Conservation (phyloP, 306 rosid genomes). For the Vicia faba region DNA sequence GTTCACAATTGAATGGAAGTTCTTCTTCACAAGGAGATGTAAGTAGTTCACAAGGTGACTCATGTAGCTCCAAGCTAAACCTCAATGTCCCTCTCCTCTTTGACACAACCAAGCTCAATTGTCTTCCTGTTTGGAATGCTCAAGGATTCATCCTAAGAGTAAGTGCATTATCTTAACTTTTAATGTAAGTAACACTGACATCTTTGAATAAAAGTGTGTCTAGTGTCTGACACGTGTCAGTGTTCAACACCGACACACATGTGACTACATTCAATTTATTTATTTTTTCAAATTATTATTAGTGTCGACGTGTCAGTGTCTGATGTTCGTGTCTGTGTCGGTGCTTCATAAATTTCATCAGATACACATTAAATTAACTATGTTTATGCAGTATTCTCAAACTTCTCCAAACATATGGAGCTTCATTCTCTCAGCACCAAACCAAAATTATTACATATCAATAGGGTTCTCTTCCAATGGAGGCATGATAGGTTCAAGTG, state of each 20-base stretch:
- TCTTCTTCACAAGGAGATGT: slow-evolving; percentile 61
- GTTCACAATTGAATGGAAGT: slow-evolving; percentile 44
- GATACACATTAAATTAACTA: neutral
- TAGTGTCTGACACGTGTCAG: no score
- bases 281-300: no score
- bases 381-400: slow-evolving; percentile 53
- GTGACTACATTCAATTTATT: no score
- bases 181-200: no score
- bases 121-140: slow-evolving; percentile 64
- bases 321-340: no score
- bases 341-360: neutral
- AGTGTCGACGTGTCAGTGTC: no score
- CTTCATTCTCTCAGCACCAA: slow-evolving; percentile 69
- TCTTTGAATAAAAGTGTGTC: no score
- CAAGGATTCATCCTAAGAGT: slow-evolving; percentile 69
- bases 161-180: slow-evolving; percentile 40
- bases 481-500: slow-evolving; percentile 74
- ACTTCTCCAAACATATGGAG: slow-evolving; percentile 57
- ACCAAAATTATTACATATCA: slow-evolving; percentile 54
- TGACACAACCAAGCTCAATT: slow-evolving; percentile 57
- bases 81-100: slow-evolving; percentile 51
- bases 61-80: slow-evolving; percentile 57
- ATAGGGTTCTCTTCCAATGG: slow-evolving; percentile 76
- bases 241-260: no score
- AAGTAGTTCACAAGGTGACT: slow-evolving; percentile 51